Percentiles rank a stretch among this genome's conserved stretches.
These are phyloP conservation scores for Penicillium antarcticum DNA, from an alignment of 495 filamentous ascomycete species.

Conservation along the genomic window DNA sequence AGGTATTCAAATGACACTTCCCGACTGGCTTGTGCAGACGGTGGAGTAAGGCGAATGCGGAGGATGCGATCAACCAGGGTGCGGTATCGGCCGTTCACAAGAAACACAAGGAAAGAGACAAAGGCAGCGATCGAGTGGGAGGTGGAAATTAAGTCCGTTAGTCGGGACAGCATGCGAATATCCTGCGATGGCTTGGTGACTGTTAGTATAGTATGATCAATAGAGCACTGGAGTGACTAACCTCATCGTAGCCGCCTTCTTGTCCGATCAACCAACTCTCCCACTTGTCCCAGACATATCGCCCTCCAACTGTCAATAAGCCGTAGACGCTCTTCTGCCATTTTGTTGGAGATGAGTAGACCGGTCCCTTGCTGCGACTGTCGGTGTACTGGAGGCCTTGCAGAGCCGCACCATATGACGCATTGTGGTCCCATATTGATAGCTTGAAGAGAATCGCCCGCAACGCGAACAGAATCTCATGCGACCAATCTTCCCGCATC, in stretches of 20 bases:
- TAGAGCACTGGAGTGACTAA: slow-evolving; percentile 14
- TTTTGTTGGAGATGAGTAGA: slow-evolving; percentile 58
- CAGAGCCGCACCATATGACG: slow-evolving; percentile 88
- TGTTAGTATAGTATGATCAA: slow-evolving; percentile 16
- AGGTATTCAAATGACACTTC: slow-evolving; percentile 97
- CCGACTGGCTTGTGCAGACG: slow-evolving; percentile 74
- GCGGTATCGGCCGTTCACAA: slow-evolving; percentile 85
- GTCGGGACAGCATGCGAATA: slow-evolving; percentile 57
- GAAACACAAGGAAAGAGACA: slow-evolving; percentile 81
- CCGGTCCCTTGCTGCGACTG: slow-evolving; percentile 62
- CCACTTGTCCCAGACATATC: slow-evolving; percentile 89
- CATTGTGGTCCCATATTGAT: slow-evolving; percentile 92
- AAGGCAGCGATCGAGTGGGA: slow-evolving; percentile 78
- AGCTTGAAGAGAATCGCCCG: slow-evolving; percentile 87
- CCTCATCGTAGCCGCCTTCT: slow-evolving; percentile 67
- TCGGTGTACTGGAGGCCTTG: slow-evolving; percentile 90
- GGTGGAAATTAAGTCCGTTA: slow-evolving; percentile 67
- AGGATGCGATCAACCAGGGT: slow-evolving; percentile 86
- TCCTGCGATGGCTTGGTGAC: slow-evolving; percentile 39
- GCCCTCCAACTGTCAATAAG: slow-evolving; percentile 77
- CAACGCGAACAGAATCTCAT: slow-evolving; percentile 77
- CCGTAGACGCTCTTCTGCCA: slow-evolving; percentile 86
- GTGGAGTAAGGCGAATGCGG: slow-evolving; percentile 79
- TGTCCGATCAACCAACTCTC: slow-evolving; percentile 77
- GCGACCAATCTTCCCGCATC: slow-evolving; percentile 74